Evolutionary conservation across 495 filamentous ascomycete genomes (phyloP).

Genomic region (Aspergillus campestris): DNA sequence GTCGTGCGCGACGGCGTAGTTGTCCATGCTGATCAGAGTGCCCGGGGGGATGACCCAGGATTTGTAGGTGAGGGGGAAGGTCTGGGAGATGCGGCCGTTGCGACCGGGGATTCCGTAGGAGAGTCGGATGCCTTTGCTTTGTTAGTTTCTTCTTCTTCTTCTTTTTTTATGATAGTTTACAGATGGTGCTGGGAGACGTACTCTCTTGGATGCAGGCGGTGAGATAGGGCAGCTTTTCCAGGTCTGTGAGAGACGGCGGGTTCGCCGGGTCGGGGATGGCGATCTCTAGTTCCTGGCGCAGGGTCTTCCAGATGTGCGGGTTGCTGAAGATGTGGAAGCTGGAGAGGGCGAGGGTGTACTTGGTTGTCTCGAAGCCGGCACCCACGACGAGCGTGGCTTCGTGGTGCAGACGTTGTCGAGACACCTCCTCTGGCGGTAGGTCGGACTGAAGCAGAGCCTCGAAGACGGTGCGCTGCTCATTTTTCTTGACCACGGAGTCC

Average conservation of each 20-base stretch:
- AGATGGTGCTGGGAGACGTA: background rate
- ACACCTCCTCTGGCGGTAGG: constrained; percentile 21
- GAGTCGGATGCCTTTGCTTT: constrained; percentile 20
- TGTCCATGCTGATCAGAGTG: constrained; percentile 28
- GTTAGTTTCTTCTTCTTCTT: background rate
- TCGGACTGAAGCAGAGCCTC: constrained; percentile 22
- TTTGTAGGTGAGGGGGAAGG: constrained; percentile 5
- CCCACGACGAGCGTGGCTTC: constrained; percentile 29
- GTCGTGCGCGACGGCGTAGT: constrained; percentile 21
- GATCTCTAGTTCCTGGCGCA: constrained; percentile 16
- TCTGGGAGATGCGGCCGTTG: constrained; percentile 10
- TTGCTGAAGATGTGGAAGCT: constrained; percentile 19
- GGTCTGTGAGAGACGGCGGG: constrained; percentile 9
- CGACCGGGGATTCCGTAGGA: constrained; percentile 21
- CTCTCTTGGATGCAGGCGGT: constrained; percentile 36
- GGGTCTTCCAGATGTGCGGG: constrained; percentile 11
- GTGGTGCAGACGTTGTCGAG: constrained; percentile 21
- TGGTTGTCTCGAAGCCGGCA: constrained; percentile 34
- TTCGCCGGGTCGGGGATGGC: constrained; percentile 13
- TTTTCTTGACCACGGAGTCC: background rate
- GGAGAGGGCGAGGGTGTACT: constrained; percentile 6
- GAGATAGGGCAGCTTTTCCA: constrained; percentile 31
- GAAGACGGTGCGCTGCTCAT: constrained; percentile 25
- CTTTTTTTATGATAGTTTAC: background rate
- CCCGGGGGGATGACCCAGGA: constrained; percentile 21